Evolutionary conservation across 495 filamentous ascomycete genomes (phyloP), one percentile per base, ranked within the genome.

Genomic region (Hamigera avellanea): DNA sequence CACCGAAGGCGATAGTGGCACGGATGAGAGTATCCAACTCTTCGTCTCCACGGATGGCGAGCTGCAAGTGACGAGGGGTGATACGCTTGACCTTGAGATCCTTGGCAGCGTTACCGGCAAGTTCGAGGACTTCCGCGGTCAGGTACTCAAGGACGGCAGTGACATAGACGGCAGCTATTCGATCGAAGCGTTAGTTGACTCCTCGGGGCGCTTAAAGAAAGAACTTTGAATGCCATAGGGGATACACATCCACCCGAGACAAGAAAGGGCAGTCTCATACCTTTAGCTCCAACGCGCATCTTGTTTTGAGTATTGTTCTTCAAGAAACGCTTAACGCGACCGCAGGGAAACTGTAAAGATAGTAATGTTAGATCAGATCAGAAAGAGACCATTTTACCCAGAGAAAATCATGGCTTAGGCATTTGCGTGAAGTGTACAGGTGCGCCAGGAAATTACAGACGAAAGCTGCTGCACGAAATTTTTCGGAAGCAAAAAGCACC

Each of bases 11-110:
- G 56, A 98, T 98, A 32, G 91, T 98, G 19, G 91, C 91, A 48
- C 93, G 83, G 58, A 96, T 96, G 21, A 98, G 72, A 26, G 86
- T 96, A 51, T 98, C 91, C 45, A 98, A 72, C 66, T 98, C 91
- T 68, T 98, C 91, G 59, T 98, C 91, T 53, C 91, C 91, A 49
- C 91, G 87, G 61, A 98, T 98, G 48, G 91, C 91, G 32, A 98
- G 84, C 62, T 98, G 91, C 45, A 98, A 68, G 62, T 98, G 91
- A 55, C 91, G 91, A 19, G 91, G 91, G 2, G 91, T 98, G 67
- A 98, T 98, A 64, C 91, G 91, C 81, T 96, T 98, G 67, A 96
- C 91, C 64, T 98, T 98, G 49, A 96, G 81, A 62, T 98, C 91
- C 71, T 96, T 96, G 58, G 91, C 91, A 23, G 91, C 91, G 56